phyloP scores from a whole-genome alignment of 495 filamentous ascomycete species.

The Neurospora sp. region DNA sequence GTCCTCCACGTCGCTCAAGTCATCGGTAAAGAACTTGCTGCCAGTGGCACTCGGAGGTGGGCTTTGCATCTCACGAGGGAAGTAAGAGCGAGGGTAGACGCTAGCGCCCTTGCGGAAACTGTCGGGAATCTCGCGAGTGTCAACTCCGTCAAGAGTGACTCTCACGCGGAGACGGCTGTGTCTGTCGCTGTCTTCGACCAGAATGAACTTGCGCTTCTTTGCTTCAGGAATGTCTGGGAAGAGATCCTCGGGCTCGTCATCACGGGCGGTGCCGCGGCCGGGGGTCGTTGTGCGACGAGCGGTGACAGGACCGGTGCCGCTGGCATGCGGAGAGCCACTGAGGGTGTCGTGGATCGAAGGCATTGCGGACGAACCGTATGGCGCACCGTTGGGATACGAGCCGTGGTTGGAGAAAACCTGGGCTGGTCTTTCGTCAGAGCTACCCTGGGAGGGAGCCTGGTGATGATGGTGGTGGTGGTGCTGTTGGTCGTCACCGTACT shows the following conservation, averaged over 20 bases:
- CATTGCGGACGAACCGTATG: constrained; percentile 52
- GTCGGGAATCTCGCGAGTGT: constrained; percentile 89
- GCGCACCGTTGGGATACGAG: constrained; percentile 47
- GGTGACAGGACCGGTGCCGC: constrained; percentile 16
- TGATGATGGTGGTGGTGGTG: constrained; percentile 52
- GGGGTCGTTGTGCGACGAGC: constrained; percentile 10
- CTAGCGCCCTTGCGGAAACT: constrained; percentile 80
- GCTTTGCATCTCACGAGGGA: constrained; percentile 75
- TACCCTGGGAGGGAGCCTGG: constrained; percentile 29
- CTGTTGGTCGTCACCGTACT: constrained; percentile 47
- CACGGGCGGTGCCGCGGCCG: constrained; percentile 17
- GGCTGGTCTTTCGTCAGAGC: constrained; percentile 55
- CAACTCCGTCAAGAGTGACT: constrained; percentile 75
- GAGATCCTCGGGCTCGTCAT: constrained; percentile 49
- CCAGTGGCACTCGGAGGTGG: constrained; percentile 57
- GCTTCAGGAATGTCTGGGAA: constrained; percentile 79
- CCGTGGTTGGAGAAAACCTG: constrained; percentile 70
- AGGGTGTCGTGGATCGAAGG: constrained; percentile 60
- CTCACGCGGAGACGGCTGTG: constrained; percentile 71
- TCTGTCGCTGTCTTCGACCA: constrained; percentile 79
- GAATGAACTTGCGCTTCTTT: constrained; percentile 90
- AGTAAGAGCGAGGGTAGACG: constrained; percentile 84
- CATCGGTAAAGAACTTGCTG: constrained; percentile 55
- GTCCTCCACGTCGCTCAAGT: constrained; percentile 39
- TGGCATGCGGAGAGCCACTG: constrained; percentile 36